These are phyloP conservation scores for Prunus armeniaca DNA, from an alignment of 306 rosid genomes.

Conservation along the genomic window DNA sequence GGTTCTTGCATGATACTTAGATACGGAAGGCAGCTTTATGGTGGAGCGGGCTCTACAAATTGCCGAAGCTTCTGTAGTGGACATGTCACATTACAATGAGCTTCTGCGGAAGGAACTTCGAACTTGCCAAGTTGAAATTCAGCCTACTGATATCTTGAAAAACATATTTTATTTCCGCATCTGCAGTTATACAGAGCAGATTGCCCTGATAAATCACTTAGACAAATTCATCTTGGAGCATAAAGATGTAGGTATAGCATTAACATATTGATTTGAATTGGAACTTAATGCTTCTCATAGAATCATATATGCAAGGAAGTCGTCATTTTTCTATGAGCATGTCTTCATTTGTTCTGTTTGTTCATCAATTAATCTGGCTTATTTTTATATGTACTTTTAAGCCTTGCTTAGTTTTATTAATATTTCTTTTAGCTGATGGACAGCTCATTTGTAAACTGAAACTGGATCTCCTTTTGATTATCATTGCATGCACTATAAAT, in stretches of 20 bases:
- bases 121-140: constrained; percentile 44
- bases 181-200: constrained; percentile 93
- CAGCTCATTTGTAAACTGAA: not conserved
- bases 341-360: not conserved
- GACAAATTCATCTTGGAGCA: constrained; percentile 82
- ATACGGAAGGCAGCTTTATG: constrained; percentile 98
- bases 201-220: constrained; percentile 75
- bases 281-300: not conserved
- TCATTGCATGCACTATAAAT: not conserved
- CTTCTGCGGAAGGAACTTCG: constrained; percentile 47
- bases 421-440: not conserved
- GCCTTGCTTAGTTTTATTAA: not conserved
- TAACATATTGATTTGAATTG: not conserved
- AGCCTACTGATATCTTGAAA: constrained; percentile 64
- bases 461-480: not conserved
- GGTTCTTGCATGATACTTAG: constrained; percentile 40
- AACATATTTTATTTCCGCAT: constrained; percentile 75
- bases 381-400: not conserved
- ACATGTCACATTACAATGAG: constrained; percentile 54
- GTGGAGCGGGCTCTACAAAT: constrained; percentile 85
- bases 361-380: not conserved
- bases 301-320: not conserved
- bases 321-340: not conserved
- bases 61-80: constrained; percentile 84
- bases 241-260: constrained; percentile 63